These are phyloP conservation scores for Yamadazyma sp. DNA, from an alignment of 1,139 yeast genomes.

Conservation along the genomic window DNA sequence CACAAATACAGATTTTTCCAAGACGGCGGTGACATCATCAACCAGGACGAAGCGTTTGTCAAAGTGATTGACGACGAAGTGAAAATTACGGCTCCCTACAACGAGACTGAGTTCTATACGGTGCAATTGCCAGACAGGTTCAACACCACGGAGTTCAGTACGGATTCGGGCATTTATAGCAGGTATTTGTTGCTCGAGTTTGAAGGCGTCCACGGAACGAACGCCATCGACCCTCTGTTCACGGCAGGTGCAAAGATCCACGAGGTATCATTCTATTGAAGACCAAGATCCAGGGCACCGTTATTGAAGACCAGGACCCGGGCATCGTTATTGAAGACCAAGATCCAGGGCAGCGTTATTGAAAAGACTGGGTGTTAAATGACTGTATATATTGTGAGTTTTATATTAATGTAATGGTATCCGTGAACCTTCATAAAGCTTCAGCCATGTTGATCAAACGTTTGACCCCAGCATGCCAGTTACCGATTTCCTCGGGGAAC, in stretches of 20 bases:
- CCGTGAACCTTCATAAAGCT: conserved; percentile 37
- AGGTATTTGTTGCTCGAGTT: conserved; percentile 52
- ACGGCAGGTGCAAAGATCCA: conserved; percentile 56
- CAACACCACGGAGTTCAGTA: conserved; percentile 46
- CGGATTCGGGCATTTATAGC: conserved; percentile 16
- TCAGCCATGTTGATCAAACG: conserved; percentile 79
- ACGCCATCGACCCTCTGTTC: conserved; percentile 29
- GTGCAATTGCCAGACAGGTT: conserved; percentile 34
- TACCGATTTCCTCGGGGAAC: conserved; percentile 75
- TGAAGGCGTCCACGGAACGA: conserved; percentile 43
- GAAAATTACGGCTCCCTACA: conserved; percentile 46
- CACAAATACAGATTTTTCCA: conserved; percentile 21
- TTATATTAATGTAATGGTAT: too few species aligned
- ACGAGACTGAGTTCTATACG: conserved; percentile 22
- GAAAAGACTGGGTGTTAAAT: too few species aligned
- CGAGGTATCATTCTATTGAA: conserved; percentile 44
- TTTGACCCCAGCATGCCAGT: conserved; percentile 93
- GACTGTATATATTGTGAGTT: background rate
- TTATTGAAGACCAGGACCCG: too few species aligned
- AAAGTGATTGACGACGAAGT: conserved; percentile 34
- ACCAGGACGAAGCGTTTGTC: conserved; percentile 34
- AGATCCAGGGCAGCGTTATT: too few species aligned
- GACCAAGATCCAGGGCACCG: too few species aligned
- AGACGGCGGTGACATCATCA: conserved; percentile 21
- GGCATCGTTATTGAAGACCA: too few species aligned